A percentile compares a stretch with the other conserved stretches of the same genome.
phyloP scores from a whole-genome alignment of 225 moss, liverwort and hornwort species.

The Antitrichia curtipendula region DNA sequence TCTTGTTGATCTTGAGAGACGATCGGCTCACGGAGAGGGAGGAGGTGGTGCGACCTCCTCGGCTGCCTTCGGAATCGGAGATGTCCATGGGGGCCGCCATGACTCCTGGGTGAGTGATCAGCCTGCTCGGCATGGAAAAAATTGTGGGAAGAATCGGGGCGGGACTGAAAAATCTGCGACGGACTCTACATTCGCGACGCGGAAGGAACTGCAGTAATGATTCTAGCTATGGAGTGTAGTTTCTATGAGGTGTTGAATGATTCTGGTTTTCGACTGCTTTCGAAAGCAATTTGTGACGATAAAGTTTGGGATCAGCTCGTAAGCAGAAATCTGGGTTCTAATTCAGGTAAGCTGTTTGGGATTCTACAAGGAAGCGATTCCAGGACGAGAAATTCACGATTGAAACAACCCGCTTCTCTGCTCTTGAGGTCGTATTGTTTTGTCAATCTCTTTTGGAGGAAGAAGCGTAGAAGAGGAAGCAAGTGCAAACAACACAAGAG shows the following conservation, averaged over 20 bases:
- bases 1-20: conserved; percentile 37
- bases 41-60: conserved; percentile 10
- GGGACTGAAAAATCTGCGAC: not conserved
- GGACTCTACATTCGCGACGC: not conserved
- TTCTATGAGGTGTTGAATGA: not conserved
- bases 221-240: not conserved
- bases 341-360: not conserved
- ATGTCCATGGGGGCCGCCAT: conserved; percentile 40
- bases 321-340: not conserved
- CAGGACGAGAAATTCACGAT: not conserved
- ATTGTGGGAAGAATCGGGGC: not conserved
- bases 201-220: not conserved
- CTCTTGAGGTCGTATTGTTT: not conserved
- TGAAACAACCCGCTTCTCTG: not conserved
- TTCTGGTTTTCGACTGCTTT: not conserved
- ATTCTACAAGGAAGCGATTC: not conserved
- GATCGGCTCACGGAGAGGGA: conserved; percentile 31
- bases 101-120: conserved; percentile 2
- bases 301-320: not conserved
- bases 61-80: conserved; percentile 21
- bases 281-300: not conserved
- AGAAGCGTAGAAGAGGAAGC: not conserved
- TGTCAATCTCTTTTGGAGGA: not conserved
- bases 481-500: not conserved
- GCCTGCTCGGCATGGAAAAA: conserved; percentile 32